Percentiles rank a stretch among this genome's conserved stretches.
phyloP scores from a whole-genome alignment of 1,284 basidiomycete species.

The Ustilago crameri region DNA sequence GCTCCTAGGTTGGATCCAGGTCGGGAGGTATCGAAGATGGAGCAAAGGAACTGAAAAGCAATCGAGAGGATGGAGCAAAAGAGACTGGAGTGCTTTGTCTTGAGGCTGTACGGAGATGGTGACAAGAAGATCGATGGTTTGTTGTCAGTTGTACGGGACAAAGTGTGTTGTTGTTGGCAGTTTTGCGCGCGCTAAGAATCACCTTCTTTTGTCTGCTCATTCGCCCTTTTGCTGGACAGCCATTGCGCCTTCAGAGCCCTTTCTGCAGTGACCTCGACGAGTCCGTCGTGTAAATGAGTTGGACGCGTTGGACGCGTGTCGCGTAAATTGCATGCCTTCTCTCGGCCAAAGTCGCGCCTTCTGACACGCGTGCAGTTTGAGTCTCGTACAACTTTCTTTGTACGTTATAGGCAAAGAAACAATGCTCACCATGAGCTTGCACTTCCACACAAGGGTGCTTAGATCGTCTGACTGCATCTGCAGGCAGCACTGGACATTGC shows the following conservation, averaged over 20 bases:
- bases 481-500: too few relatives aligned
- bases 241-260: background rate
- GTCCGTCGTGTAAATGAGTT: conserved; percentile 37
- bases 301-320: conserved; percentile 40
- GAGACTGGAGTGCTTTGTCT: background rate
- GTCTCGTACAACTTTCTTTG: too few relatives aligned
- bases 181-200: conserved; percentile 4
- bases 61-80: background rate
- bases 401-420: too few relatives aligned
- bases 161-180: conserved; percentile 60
- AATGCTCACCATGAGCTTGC: too few relatives aligned
- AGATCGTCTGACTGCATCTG: too few relatives aligned
- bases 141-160: conserved; percentile 70
- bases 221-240: conserved; percentile 13
- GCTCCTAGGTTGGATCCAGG: background rate
- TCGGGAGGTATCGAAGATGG: too few relatives aligned
- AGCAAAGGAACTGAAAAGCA: background rate
- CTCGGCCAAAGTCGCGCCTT: conserved; percentile 8
- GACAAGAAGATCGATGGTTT: conserved; percentile 17
- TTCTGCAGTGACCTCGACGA: too few relatives aligned
- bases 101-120: background rate
- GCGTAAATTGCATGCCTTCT: conserved; percentile 24
- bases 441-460: too few relatives aligned
- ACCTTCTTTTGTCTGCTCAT: background rate
- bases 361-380: conserved; percentile 1